phyloP scores from a whole-genome alignment of 2,329 filamentous ascomycete species.

The Bipolaris cookei region DNA sequence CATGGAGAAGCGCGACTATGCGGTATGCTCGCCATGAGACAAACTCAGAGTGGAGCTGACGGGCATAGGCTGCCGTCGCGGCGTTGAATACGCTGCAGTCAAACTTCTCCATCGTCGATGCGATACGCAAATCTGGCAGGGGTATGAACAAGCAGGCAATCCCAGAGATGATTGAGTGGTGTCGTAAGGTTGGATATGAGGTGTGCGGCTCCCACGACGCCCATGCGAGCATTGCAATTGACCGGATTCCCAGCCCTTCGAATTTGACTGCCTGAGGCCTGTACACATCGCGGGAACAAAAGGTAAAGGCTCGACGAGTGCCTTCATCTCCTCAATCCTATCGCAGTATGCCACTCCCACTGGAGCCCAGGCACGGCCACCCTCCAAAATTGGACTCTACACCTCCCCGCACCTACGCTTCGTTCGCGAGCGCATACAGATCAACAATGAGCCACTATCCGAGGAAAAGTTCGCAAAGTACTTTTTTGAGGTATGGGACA shows the following conservation, averaged over 20 bases:
- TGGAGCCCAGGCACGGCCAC: slow-evolving; percentile 38
- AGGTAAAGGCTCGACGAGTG: slow-evolving; percentile 88
- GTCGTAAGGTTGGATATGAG: slow-evolving; percentile 75
- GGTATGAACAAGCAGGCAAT: slow-evolving; percentile 77
- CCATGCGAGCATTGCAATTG: slow-evolving; percentile 2
- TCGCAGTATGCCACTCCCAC: slow-evolving; percentile 61
- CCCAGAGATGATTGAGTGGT: slow-evolving; percentile 82
- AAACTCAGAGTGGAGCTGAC: slow-evolving; percentile 23
- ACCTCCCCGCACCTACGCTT: slow-evolving; percentile 86
- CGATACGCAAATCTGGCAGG: slow-evolving; percentile 75
- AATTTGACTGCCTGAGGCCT: slow-evolving; percentile 65
- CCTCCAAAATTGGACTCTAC: slow-evolving; percentile 74
- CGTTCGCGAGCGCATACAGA: slow-evolving; percentile 82
- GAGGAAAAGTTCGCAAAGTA: slow-evolving; percentile 73
- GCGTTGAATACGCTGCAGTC: slow-evolving; percentile 79
- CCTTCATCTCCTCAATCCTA: slow-evolving; percentile 83
- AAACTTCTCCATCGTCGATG: slow-evolving; percentile 78
- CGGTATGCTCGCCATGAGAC: slow-evolving; percentile 28
- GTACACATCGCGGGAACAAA: slow-evolving; percentile 94
- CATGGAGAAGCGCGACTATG: slow-evolving; percentile 48
- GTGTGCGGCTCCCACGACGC: slow-evolving; percentile 55
- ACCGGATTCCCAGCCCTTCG: slow-evolving; percentile 58
- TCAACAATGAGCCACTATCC: slow-evolving; percentile 74
- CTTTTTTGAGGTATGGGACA: slow-evolving; percentile 86
- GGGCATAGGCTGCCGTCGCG: slow-evolving; percentile 67